phyloP scores from a whole-genome alignment of 805 yeast species.

The Kregervanrija fluxuum region DNA sequence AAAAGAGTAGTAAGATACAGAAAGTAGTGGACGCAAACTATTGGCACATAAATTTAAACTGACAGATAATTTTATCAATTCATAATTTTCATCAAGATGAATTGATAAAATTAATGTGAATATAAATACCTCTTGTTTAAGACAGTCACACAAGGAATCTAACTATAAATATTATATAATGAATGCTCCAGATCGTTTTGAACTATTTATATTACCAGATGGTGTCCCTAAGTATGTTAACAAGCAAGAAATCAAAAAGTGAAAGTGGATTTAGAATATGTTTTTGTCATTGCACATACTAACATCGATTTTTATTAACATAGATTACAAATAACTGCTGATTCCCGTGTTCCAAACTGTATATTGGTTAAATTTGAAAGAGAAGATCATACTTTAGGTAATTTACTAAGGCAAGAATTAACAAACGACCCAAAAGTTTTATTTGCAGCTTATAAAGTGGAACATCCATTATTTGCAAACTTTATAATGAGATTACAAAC shows the following conservation, averaged over 20 bases:
- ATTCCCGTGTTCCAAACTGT: slow-evolving; percentile 91
- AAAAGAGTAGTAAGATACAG: not conserved
- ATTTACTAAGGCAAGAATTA: slow-evolving; percentile 78
- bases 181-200: slow-evolving; percentile 99
- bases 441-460: slow-evolving; percentile 95
- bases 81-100: no score
- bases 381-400: slow-evolving; percentile 96
- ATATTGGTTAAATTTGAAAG: slow-evolving; percentile 89
- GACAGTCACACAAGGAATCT: not conserved
- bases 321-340: slow-evolving; percentile 81
- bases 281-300: not conserved
- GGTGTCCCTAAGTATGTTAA: slow-evolving; percentile 80
- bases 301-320: slow-evolving; percentile 1
- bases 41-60: no score
- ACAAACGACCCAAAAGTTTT: slow-evolving; percentile 82
- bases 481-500: slow-evolving; percentile 93
- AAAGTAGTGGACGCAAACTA: not conserved
- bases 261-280: not conserved
- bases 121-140: no score
- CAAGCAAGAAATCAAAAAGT: no score
- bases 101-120: no score
- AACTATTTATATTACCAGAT: slow-evolving; percentile 92
- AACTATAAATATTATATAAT: slow-evolving; percentile 30
- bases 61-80: no score
- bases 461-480: slow-evolving; percentile 95